These are phyloP conservation scores for Aspergillus uvarum DNA, from an alignment of 2,329 filamentous ascomycete genomes.

Conservation along the genomic window DNA sequence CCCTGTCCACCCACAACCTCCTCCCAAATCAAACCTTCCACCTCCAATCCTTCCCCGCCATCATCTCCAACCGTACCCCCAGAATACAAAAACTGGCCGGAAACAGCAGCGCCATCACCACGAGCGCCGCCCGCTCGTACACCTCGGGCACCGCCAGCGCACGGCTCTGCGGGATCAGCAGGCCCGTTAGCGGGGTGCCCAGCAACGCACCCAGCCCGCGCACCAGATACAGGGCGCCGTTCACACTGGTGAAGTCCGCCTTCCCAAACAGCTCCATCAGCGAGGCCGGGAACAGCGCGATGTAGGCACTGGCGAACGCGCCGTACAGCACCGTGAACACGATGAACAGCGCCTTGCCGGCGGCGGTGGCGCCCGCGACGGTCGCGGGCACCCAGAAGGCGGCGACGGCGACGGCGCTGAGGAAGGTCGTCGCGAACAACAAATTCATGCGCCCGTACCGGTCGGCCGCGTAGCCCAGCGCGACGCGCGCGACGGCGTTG, in stretches of 20 bases:
- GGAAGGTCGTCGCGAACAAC: not conserved
- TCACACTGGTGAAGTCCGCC: slow-evolving; percentile 39
- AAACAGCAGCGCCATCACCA: slow-evolving; percentile 27
- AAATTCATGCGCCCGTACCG: not conserved
- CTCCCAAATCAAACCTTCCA: slow-evolving; percentile 22
- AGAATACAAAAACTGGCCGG: slow-evolving; percentile 28
- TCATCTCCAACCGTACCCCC: slow-evolving; percentile 30
- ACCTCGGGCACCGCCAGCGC: slow-evolving; percentile 21
- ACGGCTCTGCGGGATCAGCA: slow-evolving; percentile 25
- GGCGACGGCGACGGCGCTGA: not conserved
- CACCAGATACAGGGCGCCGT: slow-evolving; percentile 41
- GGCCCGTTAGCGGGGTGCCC: slow-evolving; percentile 37
- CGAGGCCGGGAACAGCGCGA: slow-evolving; percentile 43
- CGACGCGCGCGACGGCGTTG: not conserved
- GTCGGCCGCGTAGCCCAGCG: not conserved
- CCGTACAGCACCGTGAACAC: slow-evolving; percentile 38
- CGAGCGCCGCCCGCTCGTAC: slow-evolving; percentile 27
- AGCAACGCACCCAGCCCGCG: slow-evolving; percentile 39
- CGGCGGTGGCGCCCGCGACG: not conserved
- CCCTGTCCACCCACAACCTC: too few species aligned
- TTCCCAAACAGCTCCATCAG: slow-evolving; percentile 42
- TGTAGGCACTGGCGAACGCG: slow-evolving; percentile 41
- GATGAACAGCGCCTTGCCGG: slow-evolving; percentile 28
- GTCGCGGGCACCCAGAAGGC: not conserved
- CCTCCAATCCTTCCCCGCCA: slow-evolving; percentile 19